A percentile compares a stretch with the other conserved stretches of the same genome.
phyloP scores from a whole-genome alignment of 805 yeast genomes.

The Brettanomyces sp. region DNA sequence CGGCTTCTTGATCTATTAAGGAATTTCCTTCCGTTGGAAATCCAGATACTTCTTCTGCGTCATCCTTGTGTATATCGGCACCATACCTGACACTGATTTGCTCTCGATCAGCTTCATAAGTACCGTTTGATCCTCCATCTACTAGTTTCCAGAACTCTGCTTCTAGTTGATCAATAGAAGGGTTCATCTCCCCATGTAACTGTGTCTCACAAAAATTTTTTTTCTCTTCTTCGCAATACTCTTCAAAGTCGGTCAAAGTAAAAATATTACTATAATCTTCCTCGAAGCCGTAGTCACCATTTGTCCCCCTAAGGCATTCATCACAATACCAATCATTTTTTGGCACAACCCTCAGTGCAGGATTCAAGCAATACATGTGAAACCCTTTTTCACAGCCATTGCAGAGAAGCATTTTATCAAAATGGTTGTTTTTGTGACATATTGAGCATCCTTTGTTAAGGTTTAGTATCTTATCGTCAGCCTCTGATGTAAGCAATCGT shows the following conservation, averaged over 20 bases:
- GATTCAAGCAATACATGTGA: constrained; percentile 61
- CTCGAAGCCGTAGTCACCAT: constrained; percentile 83
- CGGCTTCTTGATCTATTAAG: constrained; percentile 7
- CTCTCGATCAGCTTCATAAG: not conserved
- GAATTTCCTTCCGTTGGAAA: constrained; percentile 45
- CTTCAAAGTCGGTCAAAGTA: constrained; percentile 43
- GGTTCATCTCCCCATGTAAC: constrained; percentile 21
- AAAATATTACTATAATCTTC: constrained; percentile 46
- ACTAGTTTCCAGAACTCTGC: constrained; percentile 53
- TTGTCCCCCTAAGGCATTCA: constrained; percentile 67
- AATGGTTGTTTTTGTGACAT: constrained; percentile 38
- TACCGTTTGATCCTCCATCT: constrained; percentile 3
- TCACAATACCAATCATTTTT: constrained; percentile 71
- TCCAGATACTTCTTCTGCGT: constrained; percentile 62
- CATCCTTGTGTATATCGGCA: constrained; percentile 68
- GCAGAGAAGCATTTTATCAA: constrained; percentile 47
- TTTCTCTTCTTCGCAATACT: constrained; percentile 42
- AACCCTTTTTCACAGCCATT: constrained; percentile 65
- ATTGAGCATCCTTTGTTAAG: constrained; percentile 17
- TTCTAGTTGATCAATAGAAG: constrained; percentile 43
- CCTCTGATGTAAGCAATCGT: too few species aligned
- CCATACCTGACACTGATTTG: constrained; percentile 64
- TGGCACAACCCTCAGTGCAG: constrained; percentile 45
- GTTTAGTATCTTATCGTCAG: not conserved
- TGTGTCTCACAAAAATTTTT: constrained; percentile 30